These are phyloP conservation scores for Epichloe typhina DNA, from an alignment of 2,329 filamentous ascomycete species.

Conservation along the genomic window DNA sequence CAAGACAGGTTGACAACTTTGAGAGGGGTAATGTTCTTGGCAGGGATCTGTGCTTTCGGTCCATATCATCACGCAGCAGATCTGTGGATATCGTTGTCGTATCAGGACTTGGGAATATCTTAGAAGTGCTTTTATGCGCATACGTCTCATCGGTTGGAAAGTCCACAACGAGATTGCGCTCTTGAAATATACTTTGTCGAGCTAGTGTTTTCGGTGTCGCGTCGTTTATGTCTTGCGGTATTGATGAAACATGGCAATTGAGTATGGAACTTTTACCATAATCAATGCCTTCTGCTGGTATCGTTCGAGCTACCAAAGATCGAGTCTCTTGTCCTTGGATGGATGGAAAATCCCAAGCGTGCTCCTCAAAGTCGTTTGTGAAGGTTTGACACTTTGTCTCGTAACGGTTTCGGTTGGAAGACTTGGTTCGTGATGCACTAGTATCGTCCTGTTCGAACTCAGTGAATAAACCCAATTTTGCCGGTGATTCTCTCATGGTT, in stretches of 20 bases:
- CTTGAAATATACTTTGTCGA: neutral
- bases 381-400: neutral
- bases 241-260: neutral
- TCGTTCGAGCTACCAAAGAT: neutral
- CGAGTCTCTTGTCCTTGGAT: neutral
- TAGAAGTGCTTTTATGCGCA: neutral
- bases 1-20: neutral
- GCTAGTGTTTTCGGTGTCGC: neutral
- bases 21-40: neutral
- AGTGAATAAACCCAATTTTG: conserved; percentile 1
- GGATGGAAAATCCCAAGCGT: too few species aligned
- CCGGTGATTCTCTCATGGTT: conserved; percentile 5
- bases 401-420: neutral
- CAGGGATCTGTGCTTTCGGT: neutral
- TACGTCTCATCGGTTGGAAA: neutral
- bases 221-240: neutral
- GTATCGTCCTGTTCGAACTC: conserved; percentile 1
- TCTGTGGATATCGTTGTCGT: neutral
- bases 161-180: neutral
- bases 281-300: neutral
- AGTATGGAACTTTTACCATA: too few species aligned
- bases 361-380: neutral
- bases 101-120: neutral
- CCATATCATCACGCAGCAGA: neutral
- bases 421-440: neutral